These are phyloP conservation scores for Dothistroma pini DNA, from an alignment of 2,329 filamentous ascomycete species.

Conservation along the genomic window DNA sequence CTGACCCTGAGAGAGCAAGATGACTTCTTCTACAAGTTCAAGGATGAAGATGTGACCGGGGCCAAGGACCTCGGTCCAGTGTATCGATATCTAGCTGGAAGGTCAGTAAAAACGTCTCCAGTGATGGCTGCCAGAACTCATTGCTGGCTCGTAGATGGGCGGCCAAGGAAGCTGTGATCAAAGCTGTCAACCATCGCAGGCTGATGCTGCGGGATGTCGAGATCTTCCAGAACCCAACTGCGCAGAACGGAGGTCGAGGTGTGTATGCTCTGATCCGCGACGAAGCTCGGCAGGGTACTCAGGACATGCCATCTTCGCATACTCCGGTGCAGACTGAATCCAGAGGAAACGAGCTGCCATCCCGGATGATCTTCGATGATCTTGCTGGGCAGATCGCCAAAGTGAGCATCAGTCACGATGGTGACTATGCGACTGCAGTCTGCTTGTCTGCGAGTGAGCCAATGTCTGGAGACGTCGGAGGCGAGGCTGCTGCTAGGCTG, in stretches of 20 bases:
- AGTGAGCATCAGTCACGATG: conserved; percentile 84
- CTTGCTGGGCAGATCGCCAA: conserved; percentile 54
- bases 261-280: conserved; percentile 54
- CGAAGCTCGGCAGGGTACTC: neutral
- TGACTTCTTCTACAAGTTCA: conserved; percentile 18
- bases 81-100: conserved; percentile 22
- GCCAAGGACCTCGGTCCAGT: neutral
- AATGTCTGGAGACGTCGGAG: conserved; percentile 28
- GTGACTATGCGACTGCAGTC: conserved; percentile 71
- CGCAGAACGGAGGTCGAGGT: conserved; percentile 63
- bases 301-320: neutral
- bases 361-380: conserved; percentile 5
- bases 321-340: neutral
- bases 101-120: conserved; percentile 12
- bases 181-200: conserved; percentile 36
- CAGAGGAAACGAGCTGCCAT: neutral
- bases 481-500: conserved; percentile 26
- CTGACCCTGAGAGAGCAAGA: conserved; percentile 27
- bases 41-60: neutral
- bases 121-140: neutral
- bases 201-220: conserved; percentile 39
- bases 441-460: conserved; percentile 52
- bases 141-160: conserved; percentile 38
- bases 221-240: conserved; percentile 28
- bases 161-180: conserved; percentile 51